These are phyloP conservation scores for Coffea eugenioides DNA, from an alignment of 257 asterid genomes.

Conservation along the genomic window DNA sequence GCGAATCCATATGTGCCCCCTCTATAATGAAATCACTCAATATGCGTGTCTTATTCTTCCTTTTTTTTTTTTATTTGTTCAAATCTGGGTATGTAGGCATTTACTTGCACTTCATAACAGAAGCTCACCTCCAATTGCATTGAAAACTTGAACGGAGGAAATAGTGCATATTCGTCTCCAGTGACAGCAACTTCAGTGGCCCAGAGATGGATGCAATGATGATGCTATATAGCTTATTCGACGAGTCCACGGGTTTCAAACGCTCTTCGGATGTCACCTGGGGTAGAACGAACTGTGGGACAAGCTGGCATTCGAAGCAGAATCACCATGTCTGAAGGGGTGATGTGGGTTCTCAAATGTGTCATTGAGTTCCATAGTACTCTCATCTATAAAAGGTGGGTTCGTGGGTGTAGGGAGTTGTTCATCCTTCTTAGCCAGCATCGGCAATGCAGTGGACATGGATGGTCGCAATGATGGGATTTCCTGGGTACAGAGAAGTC, in stretches of 20 bases:
- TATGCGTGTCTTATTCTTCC: too few relatives aligned
- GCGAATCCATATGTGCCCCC: neutral
- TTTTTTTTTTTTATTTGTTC: neutral
- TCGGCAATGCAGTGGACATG: constrained; percentile 31
- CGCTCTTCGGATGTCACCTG: constrained; percentile 16
- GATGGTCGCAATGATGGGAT: constrained; percentile 32
- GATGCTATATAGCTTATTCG: neutral
- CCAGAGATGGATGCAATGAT: neutral
- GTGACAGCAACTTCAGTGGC: neutral
- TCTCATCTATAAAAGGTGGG: constrained; percentile 41
- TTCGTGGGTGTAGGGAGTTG: constrained; percentile 33
- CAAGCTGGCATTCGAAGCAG: constrained; percentile 29
- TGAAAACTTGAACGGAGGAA: neutral
- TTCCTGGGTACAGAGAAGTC: constrained; percentile 41
- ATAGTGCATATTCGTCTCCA: neutral
- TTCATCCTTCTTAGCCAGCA: constrained; percentile 37
- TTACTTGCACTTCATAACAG: neutral
- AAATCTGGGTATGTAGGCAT: neutral
- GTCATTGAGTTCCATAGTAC: constrained; percentile 34
- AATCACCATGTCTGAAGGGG: constrained; percentile 8
- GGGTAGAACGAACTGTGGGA: constrained; percentile 39
- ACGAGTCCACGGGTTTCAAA: neutral
- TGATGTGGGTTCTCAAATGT: constrained; percentile 17
- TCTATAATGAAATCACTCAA: neutral
- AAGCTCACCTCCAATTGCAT: neutral